Conservation (phyloP, 1,139 yeast genomes). For the Magnusiomyces suaveolens region DNA sequence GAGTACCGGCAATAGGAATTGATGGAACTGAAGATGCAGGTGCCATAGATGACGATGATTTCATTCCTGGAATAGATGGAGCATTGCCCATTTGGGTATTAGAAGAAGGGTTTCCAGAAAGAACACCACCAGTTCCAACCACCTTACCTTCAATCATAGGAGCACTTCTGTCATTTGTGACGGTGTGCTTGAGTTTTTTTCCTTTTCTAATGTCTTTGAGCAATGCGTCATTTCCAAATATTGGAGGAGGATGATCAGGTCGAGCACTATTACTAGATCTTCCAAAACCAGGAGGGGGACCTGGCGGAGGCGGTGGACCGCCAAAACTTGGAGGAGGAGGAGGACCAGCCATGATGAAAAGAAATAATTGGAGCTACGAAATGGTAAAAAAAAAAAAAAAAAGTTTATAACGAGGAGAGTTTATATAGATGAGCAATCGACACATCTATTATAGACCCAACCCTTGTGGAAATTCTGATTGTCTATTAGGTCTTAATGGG, state of each 20-base stretch:
- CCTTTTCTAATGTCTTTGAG: conserved; percentile 85
- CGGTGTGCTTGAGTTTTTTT: conserved; percentile 59
- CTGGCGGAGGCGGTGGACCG: conserved; percentile 30
- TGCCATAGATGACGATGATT: conserved; percentile 15
- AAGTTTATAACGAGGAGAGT: no score
- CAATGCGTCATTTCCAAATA: conserved; percentile 53
- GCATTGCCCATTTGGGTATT: conserved; percentile 26
- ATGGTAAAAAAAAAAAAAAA: neutral
- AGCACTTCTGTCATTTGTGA: conserved; percentile 58
- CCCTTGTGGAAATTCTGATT: no score
- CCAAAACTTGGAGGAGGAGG: conserved; percentile 24
- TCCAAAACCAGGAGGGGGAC: conserved; percentile 30
- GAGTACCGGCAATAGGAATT: conserved; percentile 31
- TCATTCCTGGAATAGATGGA: conserved; percentile 30
- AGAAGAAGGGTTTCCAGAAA: conserved; percentile 11
- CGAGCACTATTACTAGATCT: conserved; percentile 19
- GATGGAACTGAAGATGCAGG: conserved; percentile 13
- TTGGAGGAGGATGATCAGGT: conserved; percentile 21
- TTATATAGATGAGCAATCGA: no score
- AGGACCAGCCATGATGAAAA: conserved; percentile 12
- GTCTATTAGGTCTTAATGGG: no score
- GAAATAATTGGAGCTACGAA: neutral
- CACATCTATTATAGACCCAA: no score
- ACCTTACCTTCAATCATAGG: conserved; percentile 41
- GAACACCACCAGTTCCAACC: conserved; percentile 19